Percentiles rank a stretch among this genome's conserved stretches.
Evolutionary conservation across 257 asterid species (phyloP).

Genomic region (Schizonepeta tenuifolia): DNA sequence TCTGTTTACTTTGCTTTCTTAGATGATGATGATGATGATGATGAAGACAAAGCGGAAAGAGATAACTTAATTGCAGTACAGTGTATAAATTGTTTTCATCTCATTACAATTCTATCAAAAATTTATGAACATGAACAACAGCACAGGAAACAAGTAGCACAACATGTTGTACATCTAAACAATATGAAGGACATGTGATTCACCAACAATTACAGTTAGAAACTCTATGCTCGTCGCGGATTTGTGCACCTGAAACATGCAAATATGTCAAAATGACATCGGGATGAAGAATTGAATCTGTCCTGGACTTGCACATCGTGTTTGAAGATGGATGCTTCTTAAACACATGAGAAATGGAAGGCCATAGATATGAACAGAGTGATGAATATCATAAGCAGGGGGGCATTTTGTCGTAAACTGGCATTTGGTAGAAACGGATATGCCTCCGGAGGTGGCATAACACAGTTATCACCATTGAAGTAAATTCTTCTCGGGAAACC

Average conservation of each 20-base stretch:
- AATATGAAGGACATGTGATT: constrained; percentile 25
- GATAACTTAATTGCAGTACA: constrained; percentile 21
- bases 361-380: constrained; percentile 46
- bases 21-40: neutral
- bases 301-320: constrained; percentile 17
- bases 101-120: constrained; percentile 35
- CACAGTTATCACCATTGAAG: constrained; percentile 90
- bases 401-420: constrained; percentile 43
- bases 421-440: constrained; percentile 81
- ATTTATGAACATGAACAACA: constrained; percentile 49
- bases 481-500: constrained; percentile 82
- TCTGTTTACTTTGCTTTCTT: neutral
- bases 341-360: constrained; percentile 49
- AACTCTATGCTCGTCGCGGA: constrained; percentile 13
- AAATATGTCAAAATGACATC: neutral
- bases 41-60: neutral
- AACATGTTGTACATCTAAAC: constrained; percentile 18
- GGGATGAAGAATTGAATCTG: neutral
- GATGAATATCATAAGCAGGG: constrained; percentile 48
- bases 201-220: constrained; percentile 31
- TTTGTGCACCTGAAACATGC: constrained; percentile 30
- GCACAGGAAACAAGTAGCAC: constrained; percentile 22
- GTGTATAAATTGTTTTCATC: constrained; percentile 21
- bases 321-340: constrained; percentile 32
- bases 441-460: constrained; percentile 85